Conservation (phyloP, 148 eudicot species). For the Spergularia marina region DNA sequence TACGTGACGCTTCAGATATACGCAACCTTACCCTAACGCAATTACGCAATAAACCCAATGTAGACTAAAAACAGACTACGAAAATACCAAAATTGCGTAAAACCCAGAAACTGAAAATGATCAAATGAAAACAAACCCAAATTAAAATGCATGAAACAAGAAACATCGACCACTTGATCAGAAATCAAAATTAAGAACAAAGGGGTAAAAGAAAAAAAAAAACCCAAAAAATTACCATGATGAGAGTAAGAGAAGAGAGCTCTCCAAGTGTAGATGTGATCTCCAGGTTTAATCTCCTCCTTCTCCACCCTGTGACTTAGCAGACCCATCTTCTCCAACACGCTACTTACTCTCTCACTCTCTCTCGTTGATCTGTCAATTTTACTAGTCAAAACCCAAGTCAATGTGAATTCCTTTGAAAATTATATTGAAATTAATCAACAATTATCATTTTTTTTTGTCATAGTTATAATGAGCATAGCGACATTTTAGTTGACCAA, state of each 20-base stretch:
- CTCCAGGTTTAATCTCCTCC: conserved; percentile 71
- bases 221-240: conserved; percentile 47
- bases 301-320: conserved; percentile 75
- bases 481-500: conserved; percentile 18
- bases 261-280: conserved; percentile 94
- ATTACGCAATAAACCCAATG: neutral
- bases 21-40: neutral
- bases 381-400: neutral
- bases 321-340: conserved; percentile 51
- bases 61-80: neutral
- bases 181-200: neutral
- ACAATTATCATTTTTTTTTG: neutral
- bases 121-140: neutral
- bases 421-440: neutral
- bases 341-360: neutral
- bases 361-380: neutral
- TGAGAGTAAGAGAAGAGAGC: conserved; percentile 95
- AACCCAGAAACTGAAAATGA: conserved; percentile 1
- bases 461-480: neutral
- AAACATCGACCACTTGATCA: neutral
- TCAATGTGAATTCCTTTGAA: conserved; percentile 4
- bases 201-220: neutral
- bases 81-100: neutral
- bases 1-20: too few species aligned
- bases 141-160: neutral